These are phyloP conservation scores for Arthrocladium fulminans DNA, from an alignment of 2,329 filamentous ascomycete species.

Conservation along the genomic window DNA sequence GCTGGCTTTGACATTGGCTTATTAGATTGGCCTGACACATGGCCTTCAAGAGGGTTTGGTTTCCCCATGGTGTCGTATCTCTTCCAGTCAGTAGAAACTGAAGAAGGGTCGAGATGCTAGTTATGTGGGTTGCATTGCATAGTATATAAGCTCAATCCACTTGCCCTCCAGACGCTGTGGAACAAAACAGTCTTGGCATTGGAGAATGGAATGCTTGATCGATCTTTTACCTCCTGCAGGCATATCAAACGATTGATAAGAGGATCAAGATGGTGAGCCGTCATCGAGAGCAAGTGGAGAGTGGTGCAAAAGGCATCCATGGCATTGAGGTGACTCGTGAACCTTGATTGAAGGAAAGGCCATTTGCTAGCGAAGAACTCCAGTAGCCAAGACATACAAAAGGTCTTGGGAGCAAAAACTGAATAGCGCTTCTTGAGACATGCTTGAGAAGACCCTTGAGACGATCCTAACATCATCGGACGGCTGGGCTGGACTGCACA, in stretches of 20 bases:
- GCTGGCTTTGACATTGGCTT: constrained; percentile 53
- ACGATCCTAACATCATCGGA: not conserved
- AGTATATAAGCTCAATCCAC: not conserved
- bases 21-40: constrained; percentile 40
- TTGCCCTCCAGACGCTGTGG: not conserved
- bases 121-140: not conserved
- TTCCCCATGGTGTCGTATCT: constrained; percentile 6
- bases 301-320: constrained; percentile 1
- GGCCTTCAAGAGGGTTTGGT: constrained; percentile 15
- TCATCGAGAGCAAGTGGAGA: not conserved
- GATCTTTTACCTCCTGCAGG: not conserved
- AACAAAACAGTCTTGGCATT: not conserved
- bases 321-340: not conserved
- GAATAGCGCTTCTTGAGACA: not conserved
- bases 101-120: not conserved
- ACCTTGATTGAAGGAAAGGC: constrained; percentile 6
- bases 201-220: constrained; percentile 3
- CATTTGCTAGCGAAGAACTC: not conserved
- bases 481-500: not conserved
- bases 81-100: not conserved
- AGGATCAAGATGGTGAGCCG: not conserved
- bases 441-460: not conserved
- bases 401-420: constrained; percentile 3
- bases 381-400: constrained; percentile 4
- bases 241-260: not conserved